Percentiles rank a stretch among this genome's conserved stretches.
These are phyloP conservation scores for Podospora anserina DNA, from an alignment of 495 filamentous ascomycete genomes.

Conservation along the genomic window DNA sequence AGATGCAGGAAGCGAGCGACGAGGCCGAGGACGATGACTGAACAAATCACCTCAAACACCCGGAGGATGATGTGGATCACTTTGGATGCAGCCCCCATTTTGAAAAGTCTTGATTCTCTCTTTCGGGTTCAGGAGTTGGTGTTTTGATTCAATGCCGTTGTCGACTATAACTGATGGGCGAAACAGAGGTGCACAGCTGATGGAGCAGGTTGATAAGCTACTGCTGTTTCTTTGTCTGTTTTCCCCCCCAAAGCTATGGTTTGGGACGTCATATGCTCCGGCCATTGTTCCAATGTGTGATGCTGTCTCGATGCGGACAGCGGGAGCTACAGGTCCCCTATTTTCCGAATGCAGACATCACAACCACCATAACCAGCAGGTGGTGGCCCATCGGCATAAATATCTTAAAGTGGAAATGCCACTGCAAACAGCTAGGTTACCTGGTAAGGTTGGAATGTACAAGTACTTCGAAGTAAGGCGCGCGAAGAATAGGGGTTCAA, in stretches of 20 bases:
- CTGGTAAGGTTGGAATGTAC: background rate
- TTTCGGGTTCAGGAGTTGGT: background rate
- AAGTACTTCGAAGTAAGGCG: background rate
- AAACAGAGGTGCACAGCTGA: background rate
- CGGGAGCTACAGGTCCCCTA: background rate
- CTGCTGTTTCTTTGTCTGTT: background rate
- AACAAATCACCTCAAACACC: conserved; percentile 23
- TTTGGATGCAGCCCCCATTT: conserved; percentile 14
- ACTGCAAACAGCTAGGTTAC: background rate
- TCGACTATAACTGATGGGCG: background rate
- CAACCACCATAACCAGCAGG: background rate
- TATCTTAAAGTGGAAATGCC: background rate
- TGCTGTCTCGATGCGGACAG: background rate
- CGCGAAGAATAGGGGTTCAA: no score
- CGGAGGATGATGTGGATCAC: conserved; percentile 17
- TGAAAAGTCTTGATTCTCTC: background rate
- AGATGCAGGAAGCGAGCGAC: conserved; percentile 20
- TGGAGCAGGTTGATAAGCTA: background rate
- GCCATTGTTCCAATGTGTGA: background rate
- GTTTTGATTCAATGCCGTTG: background rate
- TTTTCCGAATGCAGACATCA: background rate
- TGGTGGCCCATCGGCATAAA: background rate
- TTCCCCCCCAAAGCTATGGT: background rate
- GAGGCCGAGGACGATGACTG: conserved; percentile 26
- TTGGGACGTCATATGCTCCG: background rate